Evolutionary conservation across 345 rosid species (phyloP).

Genomic region (Acer saccharum): DNA sequence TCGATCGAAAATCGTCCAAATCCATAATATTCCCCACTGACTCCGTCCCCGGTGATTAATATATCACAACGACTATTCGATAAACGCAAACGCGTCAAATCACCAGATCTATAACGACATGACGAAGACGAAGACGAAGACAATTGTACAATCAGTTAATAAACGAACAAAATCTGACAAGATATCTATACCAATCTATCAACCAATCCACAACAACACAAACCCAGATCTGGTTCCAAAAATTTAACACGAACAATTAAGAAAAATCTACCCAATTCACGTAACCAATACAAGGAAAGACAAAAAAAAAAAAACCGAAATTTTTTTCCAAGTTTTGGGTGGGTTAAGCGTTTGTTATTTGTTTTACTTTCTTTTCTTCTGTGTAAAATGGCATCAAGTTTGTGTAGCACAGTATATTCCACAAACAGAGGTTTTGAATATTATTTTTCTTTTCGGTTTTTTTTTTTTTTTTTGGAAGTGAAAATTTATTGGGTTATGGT

Average conservation of each 20-base stretch:
- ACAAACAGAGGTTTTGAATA: conserved; percentile 30
- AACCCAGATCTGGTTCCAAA: conserved; percentile 15
- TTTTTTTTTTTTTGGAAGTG: conserved; percentile 14
- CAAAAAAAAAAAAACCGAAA: too few species aligned
- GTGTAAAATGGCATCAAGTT: neutral
- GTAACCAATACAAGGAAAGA: neutral
- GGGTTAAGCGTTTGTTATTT: neutral
- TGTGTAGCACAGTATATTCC: conserved; percentile 34
- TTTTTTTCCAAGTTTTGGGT: neutral
- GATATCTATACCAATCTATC: neutral
- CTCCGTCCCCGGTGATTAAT: too few species aligned
- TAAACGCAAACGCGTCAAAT: neutral
- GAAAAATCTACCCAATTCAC: neutral
- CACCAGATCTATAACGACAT: conserved; percentile 37
- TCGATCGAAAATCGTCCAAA: conserved; percentile 78
- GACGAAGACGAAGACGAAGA: neutral
- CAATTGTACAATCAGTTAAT: conserved; percentile 8
- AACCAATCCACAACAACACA: conserved; percentile 5
- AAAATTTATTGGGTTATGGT: neutral
- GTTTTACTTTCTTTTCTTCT: neutral
- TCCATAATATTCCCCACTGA: conserved; percentile 65
- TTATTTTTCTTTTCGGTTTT: neutral
- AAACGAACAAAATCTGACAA: neutral
- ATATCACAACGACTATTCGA: neutral
- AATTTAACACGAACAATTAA: neutral